phyloP scores from a whole-genome alignment of 805 yeast genomes.

The Suhomyces emberorum region DNA sequence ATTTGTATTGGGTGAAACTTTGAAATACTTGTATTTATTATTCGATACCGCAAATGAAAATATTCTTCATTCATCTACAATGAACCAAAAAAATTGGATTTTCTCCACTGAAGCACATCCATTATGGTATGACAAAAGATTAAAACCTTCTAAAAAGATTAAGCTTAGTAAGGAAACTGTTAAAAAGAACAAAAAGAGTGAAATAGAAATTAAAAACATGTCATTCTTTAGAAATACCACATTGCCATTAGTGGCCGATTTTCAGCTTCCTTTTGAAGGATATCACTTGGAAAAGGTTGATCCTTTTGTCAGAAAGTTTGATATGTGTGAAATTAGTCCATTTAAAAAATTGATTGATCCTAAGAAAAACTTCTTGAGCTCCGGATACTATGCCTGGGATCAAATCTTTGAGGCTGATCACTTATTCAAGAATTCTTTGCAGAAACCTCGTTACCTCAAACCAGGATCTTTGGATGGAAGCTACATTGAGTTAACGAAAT shows the following conservation, averaged over 20 bases:
- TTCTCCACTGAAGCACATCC: slow-evolving; percentile 94
- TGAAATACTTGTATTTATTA: slow-evolving; percentile 75
- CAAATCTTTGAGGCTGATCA: slow-evolving; percentile 46
- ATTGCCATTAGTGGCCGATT: slow-evolving; percentile 8
- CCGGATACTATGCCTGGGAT: slow-evolving; percentile 37
- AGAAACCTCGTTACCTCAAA: slow-evolving; percentile 38
- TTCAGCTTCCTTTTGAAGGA: slow-evolving; percentile 11
- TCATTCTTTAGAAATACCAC: slow-evolving; percentile 15
- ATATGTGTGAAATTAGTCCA: slow-evolving; percentile 32
- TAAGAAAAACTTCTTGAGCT: slow-evolving; percentile 23
- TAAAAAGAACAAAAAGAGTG: slow-evolving; percentile 5
- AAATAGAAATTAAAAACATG: slow-evolving; percentile 9
- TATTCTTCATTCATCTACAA: slow-evolving; percentile 29
- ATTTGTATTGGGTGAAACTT: slow-evolving; percentile 82
- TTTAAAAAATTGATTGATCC: slow-evolving; percentile 4
- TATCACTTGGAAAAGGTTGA: slow-evolving; percentile 11
- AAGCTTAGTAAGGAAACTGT: slow-evolving; percentile 7
- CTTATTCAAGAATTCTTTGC: slow-evolving; percentile 36
- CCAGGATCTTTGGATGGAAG: slow-evolving; percentile 19
- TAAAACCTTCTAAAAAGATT: slow-evolving; percentile 6
- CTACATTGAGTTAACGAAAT: slow-evolving; percentile 26
- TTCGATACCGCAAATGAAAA: slow-evolving; percentile 64
- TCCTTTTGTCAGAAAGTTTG: slow-evolving; percentile 18
- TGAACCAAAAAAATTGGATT: slow-evolving; percentile 46
- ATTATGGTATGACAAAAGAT: slow-evolving; percentile 55